Evolutionary conservation across 495 filamentous ascomycete genomes (phyloP).

Genomic region (Penicillium daleae): DNA sequence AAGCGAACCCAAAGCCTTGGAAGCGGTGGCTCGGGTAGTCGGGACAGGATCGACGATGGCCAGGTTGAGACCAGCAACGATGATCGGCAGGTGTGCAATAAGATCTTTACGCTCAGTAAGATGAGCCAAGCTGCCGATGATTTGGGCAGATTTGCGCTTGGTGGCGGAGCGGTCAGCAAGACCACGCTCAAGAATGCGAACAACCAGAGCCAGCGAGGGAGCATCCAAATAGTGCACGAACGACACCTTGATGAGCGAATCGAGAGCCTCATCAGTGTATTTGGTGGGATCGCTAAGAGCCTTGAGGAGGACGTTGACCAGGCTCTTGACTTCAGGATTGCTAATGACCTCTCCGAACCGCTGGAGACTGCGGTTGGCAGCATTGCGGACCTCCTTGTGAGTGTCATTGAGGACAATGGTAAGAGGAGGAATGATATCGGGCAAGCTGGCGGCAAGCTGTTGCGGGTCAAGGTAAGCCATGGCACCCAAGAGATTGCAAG

Average conservation of each 20-base stretch:
- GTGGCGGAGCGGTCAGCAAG: conserved; percentile 88
- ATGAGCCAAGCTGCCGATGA: conserved; percentile 96
- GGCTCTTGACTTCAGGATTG: conserved; percentile 92
- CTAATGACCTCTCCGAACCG: conserved; percentile 97
- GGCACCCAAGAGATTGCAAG: conserved; percentile 91
- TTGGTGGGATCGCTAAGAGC: conserved; percentile 97
- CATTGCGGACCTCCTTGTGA: conserved; percentile 91
- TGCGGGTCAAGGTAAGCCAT: conserved; percentile 98
- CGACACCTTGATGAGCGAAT: conserved; percentile 90
- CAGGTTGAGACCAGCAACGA: conserved; percentile 85
- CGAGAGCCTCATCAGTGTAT: conserved; percentile 92
- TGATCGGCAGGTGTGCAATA: conserved; percentile 84
- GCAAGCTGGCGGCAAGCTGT: conserved; percentile 87
- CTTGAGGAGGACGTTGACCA: conserved; percentile 90
- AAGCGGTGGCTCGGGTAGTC: conserved; percentile 94
- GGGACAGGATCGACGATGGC: conserved; percentile 95
- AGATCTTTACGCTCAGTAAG: conserved; percentile 95
- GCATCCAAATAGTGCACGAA: conserved; percentile 97
- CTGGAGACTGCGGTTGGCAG: conserved; percentile 93
- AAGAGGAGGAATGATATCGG: conserved; percentile 93
- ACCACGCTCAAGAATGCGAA: conserved; percentile 92
- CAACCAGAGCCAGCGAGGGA: conserved; percentile 90
- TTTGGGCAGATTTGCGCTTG: conserved; percentile 93
- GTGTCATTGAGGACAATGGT: conserved; percentile 94
- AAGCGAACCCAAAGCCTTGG: conserved; percentile 90